A percentile compares a stretch with the other conserved stretches of the same genome.
These are phyloP conservation scores for Epichloe amarillans DNA, from an alignment of 2,329 filamentous ascomycete genomes.

Conservation along the genomic window DNA sequence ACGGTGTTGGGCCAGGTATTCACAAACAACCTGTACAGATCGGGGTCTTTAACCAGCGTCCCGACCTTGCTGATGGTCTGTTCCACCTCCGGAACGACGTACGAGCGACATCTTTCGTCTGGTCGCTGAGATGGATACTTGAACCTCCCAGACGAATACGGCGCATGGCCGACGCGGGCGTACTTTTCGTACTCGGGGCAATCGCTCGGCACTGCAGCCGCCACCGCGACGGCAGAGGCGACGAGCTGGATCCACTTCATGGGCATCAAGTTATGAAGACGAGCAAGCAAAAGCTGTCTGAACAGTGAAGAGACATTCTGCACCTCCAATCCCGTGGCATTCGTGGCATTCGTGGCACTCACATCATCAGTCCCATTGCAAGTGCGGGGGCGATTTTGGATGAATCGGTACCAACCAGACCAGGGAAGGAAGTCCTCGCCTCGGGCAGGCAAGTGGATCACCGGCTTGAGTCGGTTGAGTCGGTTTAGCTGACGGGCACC, in stretches of 20 bases:
- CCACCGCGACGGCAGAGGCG: conserved; percentile 21
- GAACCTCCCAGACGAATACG: conserved; percentile 64
- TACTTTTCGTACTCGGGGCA: conserved; percentile 25
- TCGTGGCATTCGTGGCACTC: no score
- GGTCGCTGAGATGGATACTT: conserved; percentile 73
- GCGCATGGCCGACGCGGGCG: conserved; percentile 38
- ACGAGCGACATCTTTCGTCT: conserved; percentile 62
- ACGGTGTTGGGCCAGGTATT: conserved; percentile 66
- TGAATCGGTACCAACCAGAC: not conserved
- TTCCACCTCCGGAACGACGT: conserved; percentile 65
- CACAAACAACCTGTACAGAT: conserved; percentile 56
- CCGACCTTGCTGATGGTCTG: conserved; percentile 57
- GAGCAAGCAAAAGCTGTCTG: not conserved
- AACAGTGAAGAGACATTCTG: no score
- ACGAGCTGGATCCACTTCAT: conserved; percentile 3
- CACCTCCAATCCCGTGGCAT: no score
- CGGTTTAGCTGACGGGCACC: not conserved
- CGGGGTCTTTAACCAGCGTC: conserved; percentile 58
- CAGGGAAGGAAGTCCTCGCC: not conserved
- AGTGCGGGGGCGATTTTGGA: no score
- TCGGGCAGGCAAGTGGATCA: not conserved
- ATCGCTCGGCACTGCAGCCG: conserved; percentile 12
- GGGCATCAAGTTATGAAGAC: not conserved
- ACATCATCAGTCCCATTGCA: no score
- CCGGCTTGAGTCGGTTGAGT: not conserved